These are phyloP conservation scores for Lactarius hengduanensis DNA, from an alignment of 768 basidiomycete genomes.

Conservation along the genomic window DNA sequence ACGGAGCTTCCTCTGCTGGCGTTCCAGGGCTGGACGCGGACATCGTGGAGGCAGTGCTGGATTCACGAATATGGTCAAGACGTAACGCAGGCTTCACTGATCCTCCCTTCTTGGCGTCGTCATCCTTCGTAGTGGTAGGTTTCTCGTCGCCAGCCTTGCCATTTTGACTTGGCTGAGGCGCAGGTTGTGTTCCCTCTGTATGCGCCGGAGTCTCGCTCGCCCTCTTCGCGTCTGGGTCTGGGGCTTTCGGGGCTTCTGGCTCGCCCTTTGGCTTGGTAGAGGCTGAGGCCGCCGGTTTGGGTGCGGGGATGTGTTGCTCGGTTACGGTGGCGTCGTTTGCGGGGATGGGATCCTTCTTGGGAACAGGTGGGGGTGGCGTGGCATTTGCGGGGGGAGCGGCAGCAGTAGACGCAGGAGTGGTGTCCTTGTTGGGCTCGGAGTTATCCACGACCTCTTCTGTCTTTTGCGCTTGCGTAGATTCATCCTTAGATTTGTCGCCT, in stretches of 20 bases:
- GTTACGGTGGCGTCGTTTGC: not conserved
- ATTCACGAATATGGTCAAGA: not conserved
- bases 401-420: not conserved
- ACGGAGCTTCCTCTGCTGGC: constrained; percentile 14
- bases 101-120: not conserved
- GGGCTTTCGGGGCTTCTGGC: not conserved
- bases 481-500: not conserved
- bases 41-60: constrained; percentile 18
- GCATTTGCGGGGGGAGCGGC: not conserved
- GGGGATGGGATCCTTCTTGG: not conserved
- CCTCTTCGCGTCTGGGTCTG: not conserved
- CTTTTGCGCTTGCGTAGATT: not conserved
- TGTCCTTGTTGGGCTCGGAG: not conserved
- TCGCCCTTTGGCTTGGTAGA: not conserved
- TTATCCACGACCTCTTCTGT: not conserved
- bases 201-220: not conserved
- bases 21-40: constrained; percentile 3
- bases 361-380: constrained; percentile 1
- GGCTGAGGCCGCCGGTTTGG: not conserved
- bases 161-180: not conserved
- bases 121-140: not conserved
- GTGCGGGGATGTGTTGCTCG: not conserved
- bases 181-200: not conserved
- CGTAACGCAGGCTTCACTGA: not conserved
- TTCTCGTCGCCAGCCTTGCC: not conserved